These are phyloP conservation scores for Lodderomyces parapsilosis DNA, from an alignment of 1,139 yeast species.

Conservation along the genomic window DNA sequence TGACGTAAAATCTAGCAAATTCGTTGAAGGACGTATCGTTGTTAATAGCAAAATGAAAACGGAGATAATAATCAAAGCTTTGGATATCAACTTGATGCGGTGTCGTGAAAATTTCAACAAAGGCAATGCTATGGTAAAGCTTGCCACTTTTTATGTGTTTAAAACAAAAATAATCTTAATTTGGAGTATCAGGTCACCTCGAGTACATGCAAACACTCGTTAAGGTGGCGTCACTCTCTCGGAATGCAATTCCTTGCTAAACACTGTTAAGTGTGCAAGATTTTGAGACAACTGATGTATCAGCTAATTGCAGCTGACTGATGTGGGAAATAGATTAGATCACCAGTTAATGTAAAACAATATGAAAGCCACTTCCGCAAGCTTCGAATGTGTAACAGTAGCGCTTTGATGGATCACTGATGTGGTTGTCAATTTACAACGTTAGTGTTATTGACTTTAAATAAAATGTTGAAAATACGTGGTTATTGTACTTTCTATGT, in stretches of 20 bases:
- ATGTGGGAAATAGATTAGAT: no score
- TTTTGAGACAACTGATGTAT: not conserved
- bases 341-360: no score
- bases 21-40: not conserved
- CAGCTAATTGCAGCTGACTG: not conserved
- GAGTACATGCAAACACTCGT: no score
- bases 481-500: not conserved
- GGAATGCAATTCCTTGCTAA: no score
- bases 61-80: not conserved
- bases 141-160: no score
- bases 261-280: no score
- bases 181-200: no score
- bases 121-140: not conserved
- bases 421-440: not conserved
- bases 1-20: constrained; percentile 1
- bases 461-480: not conserved
- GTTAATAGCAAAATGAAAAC: not conserved
- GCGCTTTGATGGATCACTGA: not conserved
- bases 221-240: no score
- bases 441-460: not conserved
- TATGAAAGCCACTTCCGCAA: not conserved
- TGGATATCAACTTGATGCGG: not conserved
- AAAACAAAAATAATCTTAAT: not conserved
- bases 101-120: not conserved
- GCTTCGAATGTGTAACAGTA: not conserved